Base-by-base conservation (phyloP, 257 asterid species). In the Rehmannia glutinosa region DNA sequence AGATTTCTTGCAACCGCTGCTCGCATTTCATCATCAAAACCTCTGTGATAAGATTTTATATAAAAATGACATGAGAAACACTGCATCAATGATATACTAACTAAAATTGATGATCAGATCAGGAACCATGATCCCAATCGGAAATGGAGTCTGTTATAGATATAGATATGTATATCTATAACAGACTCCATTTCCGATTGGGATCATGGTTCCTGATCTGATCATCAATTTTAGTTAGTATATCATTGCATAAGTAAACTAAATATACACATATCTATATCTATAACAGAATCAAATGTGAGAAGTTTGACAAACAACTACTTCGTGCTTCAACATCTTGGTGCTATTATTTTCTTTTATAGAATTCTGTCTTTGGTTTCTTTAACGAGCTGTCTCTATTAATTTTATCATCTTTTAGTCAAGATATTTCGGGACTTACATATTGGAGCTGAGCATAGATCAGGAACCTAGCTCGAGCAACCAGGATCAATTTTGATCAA, bases 11-110 rank as follows among this genome's bases (percentile, higher is more conserved):
- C 93, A 69, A 94, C 97, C 45, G 70, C 89, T 39, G 91, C 84
- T 73, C 99, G 89, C 96, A 94, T 88, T 74, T 94, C 99, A 21
- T 87, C 92, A 73, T 94, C 99, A 75, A 94, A 94, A 64, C 99
- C 99, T 79, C 99, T 94, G 96, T 46, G 58, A 74, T 30, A 59
- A 42, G 60, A 74, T 39, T 36, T 20, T 21, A 35, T 11, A 47
- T 41, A 62, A 43, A 62, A 33, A 56, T 43, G 32, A 33, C 50
- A 39, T 35, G 60, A 50, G 69, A 49, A 57, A 20, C 36, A 41
- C 27, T 56, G 49, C 27, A 59, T 24, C 13, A 27, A 61, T 16
- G 53, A 21, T 33, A 50, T 71, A 61, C 36, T 9, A 24, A 62
- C 46, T 56, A 43, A 33, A 27, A 19, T 8, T 28, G 50, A 12